phyloP scores from a whole-genome alignment of 2,329 filamentous ascomycete genomes.

The Coleophoma eucalyptorum region DNA sequence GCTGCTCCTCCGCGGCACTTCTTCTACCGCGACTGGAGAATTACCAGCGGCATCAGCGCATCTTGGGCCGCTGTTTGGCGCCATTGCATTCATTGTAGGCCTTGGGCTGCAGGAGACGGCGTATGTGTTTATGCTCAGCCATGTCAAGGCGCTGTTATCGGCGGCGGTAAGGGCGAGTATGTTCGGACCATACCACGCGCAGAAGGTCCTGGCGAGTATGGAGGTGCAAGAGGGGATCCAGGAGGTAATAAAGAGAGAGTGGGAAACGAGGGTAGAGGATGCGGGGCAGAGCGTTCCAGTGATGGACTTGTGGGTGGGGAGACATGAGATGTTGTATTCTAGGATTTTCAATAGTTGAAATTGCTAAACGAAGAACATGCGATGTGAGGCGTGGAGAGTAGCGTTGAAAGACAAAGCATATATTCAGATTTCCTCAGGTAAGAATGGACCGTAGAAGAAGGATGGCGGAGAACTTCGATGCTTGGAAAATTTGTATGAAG shows the following conservation, averaged over 20 bases:
- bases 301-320: conserved; percentile 79
- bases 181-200: conserved; percentile 77
- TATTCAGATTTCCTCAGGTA: no score
- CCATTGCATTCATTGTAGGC: conserved; percentile 57
- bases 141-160: conserved; percentile 72
- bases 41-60: conserved; percentile 54
- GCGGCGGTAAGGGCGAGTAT: conserved; percentile 75
- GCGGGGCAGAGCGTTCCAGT: conserved; percentile 73
- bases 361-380: not conserved
- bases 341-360: conserved; percentile 78
- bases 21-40: conserved; percentile 10
- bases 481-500: no score
- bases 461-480: no score
- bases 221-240: conserved; percentile 55
- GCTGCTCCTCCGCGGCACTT: conserved; percentile 16
- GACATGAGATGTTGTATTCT: conserved; percentile 80
- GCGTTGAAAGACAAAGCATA: no score
- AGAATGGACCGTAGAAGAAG: no score
- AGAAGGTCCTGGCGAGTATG: conserved; percentile 63
- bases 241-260: conserved; percentile 55
- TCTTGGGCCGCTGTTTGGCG: conserved; percentile 68
- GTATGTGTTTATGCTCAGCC: conserved; percentile 73
- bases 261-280: conserved; percentile 54
- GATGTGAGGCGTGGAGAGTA: no score
- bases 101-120: conserved; percentile 60